Base-by-base conservation (phyloP, 1,139 yeast species). In the Hanseniaspora gamundiae region DNA sequence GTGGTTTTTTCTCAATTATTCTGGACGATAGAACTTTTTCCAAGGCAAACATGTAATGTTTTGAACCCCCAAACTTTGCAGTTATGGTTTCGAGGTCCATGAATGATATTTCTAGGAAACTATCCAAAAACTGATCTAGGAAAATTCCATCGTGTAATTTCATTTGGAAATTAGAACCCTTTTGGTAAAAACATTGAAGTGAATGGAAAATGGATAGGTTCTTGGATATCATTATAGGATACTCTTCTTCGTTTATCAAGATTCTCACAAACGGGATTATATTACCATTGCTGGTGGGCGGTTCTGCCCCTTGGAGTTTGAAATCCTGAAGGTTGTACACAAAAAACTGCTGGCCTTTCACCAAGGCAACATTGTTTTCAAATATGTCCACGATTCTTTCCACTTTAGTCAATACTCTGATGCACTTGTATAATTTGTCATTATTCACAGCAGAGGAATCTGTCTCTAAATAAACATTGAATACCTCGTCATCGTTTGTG, bases 1-100 rank as follows among this genome's bases (percentile, higher is more conserved):
- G 68, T 49, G 74, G 70, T 40, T 70, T 67, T 45, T 69, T 61
- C 20, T 61, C 61, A 31, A 63, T 51, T 47, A 69, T 70, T 43
- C 65, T 65, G 4, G 49, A 45, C 4, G 60, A 61, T 22, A 57
- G 47, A 17, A 57, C 47, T 39, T 58, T 54, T 45, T 59, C 60
- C 41, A 58, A 42, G n/a, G 60, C 56, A 52, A 54, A 57, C 22
- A 53, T 55, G 45, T 56, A 57, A 46, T 60, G 57, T 22, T 51
- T 53, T 24, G 55, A 39, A 8, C 48, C 31, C 35, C 50, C 48
- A 42, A 51, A 57, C 16, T 51, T 51, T 2, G 36, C 35, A 33
- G 53, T 51, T 7, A 61, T 55, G 1, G 49, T 49, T 16, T 50
- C 49, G 20, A 46, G 28, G 29, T 47, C 43, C 4, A 47, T 44